Evolutionary conservation across 2,329 filamentous ascomycete species (phyloP), one percentile per base, ranked within the genome.

Genomic region (Emergomyces orientalis): DNA sequence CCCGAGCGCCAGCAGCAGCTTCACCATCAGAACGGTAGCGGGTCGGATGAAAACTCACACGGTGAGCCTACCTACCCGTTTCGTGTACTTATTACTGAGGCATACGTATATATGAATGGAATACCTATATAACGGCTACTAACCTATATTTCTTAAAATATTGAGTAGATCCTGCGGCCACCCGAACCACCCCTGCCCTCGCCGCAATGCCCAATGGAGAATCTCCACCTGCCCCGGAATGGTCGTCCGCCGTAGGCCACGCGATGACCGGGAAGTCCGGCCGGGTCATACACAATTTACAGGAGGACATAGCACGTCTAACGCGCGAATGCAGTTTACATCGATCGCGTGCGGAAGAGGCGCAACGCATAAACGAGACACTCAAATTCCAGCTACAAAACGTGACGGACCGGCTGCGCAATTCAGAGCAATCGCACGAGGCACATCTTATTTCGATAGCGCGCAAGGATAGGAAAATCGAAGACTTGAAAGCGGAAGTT

Each of bases 181-280:
- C 17, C 39, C 57, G 39, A 59, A 51, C 39, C 37, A 55, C 49
- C 62, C 64, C 61, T 60, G 70, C 43, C 62, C 70, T n/a, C 5
- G 67, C 71, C 54, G 63, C 71, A 27, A 73, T 73, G 39, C 68
- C 68, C 17, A 71, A 72, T 65, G 68, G 67, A 62, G 74, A 59
- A 32, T 59, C 57, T 17, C 57, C 25, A 8, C 57, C 39, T 19
- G 41, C 25, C 41, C 57, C 39, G 14, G 76, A 78, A 71, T 81
- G 79, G 79, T 81, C 77, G 13, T 77, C 79, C 1, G 79, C 79
- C 1, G 78, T 81, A 34, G 79, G 79, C 14, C 78, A 80, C 64
- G 79, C 79, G 43, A 75, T 77, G 30, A 78, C 76, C 8, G 79
- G 79, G 47, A 81, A 81, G 68, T 81, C 79, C 2, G 78, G 79